Percentiles rank a stretch among this genome's conserved stretches.
phyloP scores from a whole-genome alignment of 768 basidiomycete species.

The Mycena olivaceomarginata region DNA sequence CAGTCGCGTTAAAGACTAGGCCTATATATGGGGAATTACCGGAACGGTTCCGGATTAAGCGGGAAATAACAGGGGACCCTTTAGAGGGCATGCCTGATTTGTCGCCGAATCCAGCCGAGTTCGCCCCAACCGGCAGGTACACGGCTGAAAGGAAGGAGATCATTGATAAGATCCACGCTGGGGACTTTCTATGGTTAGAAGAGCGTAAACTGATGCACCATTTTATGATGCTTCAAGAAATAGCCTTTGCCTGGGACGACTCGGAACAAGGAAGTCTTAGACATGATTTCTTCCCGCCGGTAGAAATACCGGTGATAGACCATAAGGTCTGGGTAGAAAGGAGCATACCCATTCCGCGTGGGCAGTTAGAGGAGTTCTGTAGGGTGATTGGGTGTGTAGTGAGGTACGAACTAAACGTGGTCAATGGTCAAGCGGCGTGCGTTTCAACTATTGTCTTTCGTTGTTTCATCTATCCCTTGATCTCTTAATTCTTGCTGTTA shows the following conservation, averaged over 20 bases:
- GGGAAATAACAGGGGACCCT: background rate
- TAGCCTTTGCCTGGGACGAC: background rate
- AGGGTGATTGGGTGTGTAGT: no score
- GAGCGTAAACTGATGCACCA: background rate
- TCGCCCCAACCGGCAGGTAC: background rate
- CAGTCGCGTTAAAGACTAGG: background rate
- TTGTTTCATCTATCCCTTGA: no score
- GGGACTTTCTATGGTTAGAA: background rate
- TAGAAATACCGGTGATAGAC: background rate
- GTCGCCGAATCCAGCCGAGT: background rate
- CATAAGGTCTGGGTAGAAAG: background rate
- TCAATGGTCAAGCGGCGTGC: no score
- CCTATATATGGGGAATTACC: background rate
- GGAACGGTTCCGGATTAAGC: background rate
- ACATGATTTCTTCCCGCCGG: no score
- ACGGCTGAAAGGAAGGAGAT: background rate
- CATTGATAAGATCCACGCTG: background rate
- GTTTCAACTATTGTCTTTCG: no score
- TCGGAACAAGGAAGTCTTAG: background rate
- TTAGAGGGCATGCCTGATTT: background rate
- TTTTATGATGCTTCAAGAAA: background rate
- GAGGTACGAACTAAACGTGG: no score
- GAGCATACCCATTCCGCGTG: constrained; percentile 38
- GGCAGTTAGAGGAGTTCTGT: constrained; percentile 38
- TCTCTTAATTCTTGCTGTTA: no score